A percentile compares a stretch with the other conserved stretches of the same genome.
Evolutionary conservation across 192 early-diverging fungal genomes (phyloP).

Genomic region (Phycomyces blakesleeanus): DNA sequence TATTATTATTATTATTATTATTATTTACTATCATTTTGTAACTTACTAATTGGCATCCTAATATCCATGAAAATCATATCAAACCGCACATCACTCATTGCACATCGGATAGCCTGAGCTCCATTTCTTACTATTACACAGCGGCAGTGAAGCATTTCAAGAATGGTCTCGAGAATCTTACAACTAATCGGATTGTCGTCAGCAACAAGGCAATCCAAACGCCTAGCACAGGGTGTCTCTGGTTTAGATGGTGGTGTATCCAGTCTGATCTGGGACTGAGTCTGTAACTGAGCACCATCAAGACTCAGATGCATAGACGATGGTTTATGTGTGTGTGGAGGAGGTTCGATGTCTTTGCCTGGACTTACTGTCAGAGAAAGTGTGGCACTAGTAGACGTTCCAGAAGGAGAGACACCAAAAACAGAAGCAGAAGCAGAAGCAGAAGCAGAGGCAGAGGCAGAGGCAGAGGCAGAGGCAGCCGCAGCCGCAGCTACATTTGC

Average conservation of each 20-base stretch:
- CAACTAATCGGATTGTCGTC: conserved; percentile 90
- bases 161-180: conserved; percentile 86
- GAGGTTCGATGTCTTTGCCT: no score
- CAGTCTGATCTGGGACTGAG: neutral
- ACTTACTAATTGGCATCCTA: conserved; percentile 87
- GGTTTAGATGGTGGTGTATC: neutral
- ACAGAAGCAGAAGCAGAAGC: neutral
- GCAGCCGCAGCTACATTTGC: neutral
- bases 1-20: no score
- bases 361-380: no score
- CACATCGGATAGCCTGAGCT: conserved; percentile 84
- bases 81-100: conserved; percentile 85
- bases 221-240: neutral
- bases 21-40: no score
- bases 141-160: conserved; percentile 69
- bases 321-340: no score
- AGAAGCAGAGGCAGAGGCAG: neutral
- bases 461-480: neutral
- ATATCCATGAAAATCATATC: conserved; percentile 95
- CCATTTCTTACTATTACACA: conserved; percentile 87
- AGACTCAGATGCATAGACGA: neutral
- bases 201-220: conserved; percentile 65
- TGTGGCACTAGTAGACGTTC: no score
- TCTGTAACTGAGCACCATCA: neutral
- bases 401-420: no score